These are phyloP conservation scores for Onygenales sp. DNA, from an alignment of 2,329 filamentous ascomycete species.

Conservation along the genomic window DNA sequence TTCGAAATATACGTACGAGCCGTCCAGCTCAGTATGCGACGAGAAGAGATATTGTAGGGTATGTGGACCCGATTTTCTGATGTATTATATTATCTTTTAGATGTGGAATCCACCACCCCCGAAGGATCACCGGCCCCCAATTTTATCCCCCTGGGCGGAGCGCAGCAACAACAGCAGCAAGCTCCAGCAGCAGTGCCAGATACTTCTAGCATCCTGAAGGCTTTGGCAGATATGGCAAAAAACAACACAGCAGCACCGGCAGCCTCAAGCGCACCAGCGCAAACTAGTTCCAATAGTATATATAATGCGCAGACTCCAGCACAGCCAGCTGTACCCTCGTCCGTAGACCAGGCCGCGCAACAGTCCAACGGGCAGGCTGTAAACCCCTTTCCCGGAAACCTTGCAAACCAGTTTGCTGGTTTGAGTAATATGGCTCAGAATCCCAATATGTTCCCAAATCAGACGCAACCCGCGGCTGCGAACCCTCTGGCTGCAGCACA, in stretches of 20 bases:
- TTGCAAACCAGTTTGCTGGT: slow-evolving; percentile 41
- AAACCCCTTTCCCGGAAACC: slow-evolving; percentile 39
- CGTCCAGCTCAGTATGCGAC: neutral
- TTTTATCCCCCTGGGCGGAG: slow-evolving; percentile 29
- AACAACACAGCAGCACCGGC: slow-evolving; percentile 52
- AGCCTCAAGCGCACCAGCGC: slow-evolving; percentile 23
- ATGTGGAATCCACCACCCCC: slow-evolving; percentile 59
- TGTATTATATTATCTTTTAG: slow-evolving; percentile 33
- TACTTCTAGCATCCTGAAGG: slow-evolving; percentile 62
- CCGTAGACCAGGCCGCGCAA: slow-evolving; percentile 37
- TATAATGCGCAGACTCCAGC: slow-evolving; percentile 39
- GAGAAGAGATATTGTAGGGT: slow-evolving; percentile 7
- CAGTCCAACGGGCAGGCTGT: slow-evolving; percentile 37
- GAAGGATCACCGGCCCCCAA: slow-evolving; percentile 42
- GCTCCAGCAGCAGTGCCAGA: slow-evolving; percentile 37
- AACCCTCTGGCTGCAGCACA: slow-evolving; percentile 31
- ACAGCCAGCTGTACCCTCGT: slow-evolving; percentile 29
- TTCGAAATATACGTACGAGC: neutral
- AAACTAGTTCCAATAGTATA: slow-evolving; percentile 39
- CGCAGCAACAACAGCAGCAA: slow-evolving; percentile 19
- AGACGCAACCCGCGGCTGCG: slow-evolving; percentile 26
- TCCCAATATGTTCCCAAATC: slow-evolving; percentile 26
- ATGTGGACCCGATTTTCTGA: slow-evolving; percentile 19
- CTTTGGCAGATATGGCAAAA: slow-evolving; percentile 70
- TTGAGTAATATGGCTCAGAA: slow-evolving; percentile 31